phyloP scores from a whole-genome alignment of 2,329 filamentous ascomycete species.

The Tricladium varicosporioides region DNA sequence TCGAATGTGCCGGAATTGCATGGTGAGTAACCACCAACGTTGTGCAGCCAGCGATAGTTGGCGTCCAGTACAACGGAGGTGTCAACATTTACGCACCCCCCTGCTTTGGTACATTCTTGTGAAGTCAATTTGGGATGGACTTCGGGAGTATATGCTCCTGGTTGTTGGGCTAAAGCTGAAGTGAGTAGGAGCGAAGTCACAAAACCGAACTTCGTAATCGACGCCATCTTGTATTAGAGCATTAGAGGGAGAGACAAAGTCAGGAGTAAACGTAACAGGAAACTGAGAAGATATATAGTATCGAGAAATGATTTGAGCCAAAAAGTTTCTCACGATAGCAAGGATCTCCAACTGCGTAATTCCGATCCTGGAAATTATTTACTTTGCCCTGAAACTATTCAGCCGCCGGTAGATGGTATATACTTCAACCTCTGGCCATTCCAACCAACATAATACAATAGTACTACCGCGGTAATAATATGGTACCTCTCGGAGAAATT shows the following conservation, averaged over 20 bases:
- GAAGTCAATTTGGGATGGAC: conserved; percentile 50
- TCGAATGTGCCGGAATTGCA: conserved; percentile 37
- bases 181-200: conserved; percentile 6
- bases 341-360: neutral
- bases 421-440: neutral
- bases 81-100: conserved; percentile 47
- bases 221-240: neutral
- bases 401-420: neutral
- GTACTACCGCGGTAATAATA: no score
- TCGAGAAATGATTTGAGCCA: no score
- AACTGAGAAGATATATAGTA: neutral
- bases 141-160: conserved; percentile 33
- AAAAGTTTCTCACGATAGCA: neutral
- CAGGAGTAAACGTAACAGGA: neutral
- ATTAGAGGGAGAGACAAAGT: neutral
- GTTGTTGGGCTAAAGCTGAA: conserved; percentile 11
- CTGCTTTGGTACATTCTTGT: conserved; percentile 48
- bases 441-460: no score
- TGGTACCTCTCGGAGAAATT: no score
- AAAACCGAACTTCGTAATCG: neutral
- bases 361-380: neutral
- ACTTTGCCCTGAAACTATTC: conserved; percentile 1
- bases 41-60: conserved; percentile 41
- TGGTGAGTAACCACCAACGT: conserved; percentile 28
- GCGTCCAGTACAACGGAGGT: conserved; percentile 50